Evolutionary conservation across 1,139 yeast genomes (phyloP).

Genomic region (Taphrina wiesneri): DNA sequence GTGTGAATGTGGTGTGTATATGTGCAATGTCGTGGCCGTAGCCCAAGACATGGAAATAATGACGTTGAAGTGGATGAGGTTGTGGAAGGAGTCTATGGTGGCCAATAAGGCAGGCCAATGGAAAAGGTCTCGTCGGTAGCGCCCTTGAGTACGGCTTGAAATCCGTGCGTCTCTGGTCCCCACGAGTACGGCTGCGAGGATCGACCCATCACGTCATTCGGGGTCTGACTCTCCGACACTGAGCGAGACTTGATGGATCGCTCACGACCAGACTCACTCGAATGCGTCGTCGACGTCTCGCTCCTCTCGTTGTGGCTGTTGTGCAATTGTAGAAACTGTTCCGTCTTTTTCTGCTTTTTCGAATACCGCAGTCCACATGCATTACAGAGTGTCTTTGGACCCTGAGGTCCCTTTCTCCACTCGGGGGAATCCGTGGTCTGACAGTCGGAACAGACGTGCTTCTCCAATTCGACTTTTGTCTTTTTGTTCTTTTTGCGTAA

Average conservation of each 20-base stretch:
- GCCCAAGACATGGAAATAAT: no score
- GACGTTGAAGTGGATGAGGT: neutral
- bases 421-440: conserved; percentile 69
- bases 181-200: neutral
- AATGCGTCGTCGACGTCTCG: neutral
- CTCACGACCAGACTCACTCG: neutral
- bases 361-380: conserved; percentile 65
- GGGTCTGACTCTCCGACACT: conserved; percentile 4
- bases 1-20: no score
- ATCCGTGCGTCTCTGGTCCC: neutral
- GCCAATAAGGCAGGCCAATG: conserved; percentile 3
- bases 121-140: neutral
- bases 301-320: neutral
- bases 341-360: conserved; percentile 45
- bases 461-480: conserved; percentile 34
- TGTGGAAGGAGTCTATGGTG: neutral
- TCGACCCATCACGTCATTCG: neutral
- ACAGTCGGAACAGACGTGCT: conserved; percentile 49
- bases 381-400: conserved; percentile 63
- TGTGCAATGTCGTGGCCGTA: no score
- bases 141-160: neutral
- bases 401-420: conserved; percentile 68
- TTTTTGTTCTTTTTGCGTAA: conserved; percentile 34
- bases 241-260: conserved; percentile 3
- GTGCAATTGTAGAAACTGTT: neutral